These are phyloP conservation scores for Penicillium pulvis DNA, from an alignment of 495 filamentous ascomycete species.

Conservation along the genomic window DNA sequence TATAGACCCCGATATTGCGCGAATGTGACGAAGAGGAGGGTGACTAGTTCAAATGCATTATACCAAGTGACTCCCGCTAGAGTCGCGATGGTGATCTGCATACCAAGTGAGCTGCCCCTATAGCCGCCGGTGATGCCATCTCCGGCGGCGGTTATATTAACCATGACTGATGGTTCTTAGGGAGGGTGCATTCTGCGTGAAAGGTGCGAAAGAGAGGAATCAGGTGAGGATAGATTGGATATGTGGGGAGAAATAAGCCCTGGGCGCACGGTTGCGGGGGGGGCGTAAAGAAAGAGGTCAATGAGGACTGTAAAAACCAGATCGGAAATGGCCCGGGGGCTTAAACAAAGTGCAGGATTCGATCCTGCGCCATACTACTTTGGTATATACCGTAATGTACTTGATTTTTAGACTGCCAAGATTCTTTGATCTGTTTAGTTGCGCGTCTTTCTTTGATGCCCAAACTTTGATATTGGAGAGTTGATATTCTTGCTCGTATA, in stretches of 20 bases:
- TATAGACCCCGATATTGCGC: constrained; percentile 55
- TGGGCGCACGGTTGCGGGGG: neutral
- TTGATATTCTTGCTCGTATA: too few species aligned
- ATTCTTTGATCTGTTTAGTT: too few species aligned
- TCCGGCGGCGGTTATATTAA: constrained; percentile 31
- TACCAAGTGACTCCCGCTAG: constrained; percentile 57
- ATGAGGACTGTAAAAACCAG: neutral
- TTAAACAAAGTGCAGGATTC: too few species aligned
- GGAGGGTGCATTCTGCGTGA: constrained; percentile 19
- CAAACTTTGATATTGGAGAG: too few species aligned
- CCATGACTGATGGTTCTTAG: constrained; percentile 19
- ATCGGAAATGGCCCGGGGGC: neutral
- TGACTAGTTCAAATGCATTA: constrained; percentile 56
- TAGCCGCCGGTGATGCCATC: constrained; percentile 49
- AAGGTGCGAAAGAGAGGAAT: neutral
- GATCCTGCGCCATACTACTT: too few species aligned
- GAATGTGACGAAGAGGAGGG: constrained; percentile 59
- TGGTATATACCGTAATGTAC: too few species aligned
- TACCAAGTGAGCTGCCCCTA: constrained; percentile 34
- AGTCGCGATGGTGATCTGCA: constrained; percentile 54
- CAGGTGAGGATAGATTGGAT: neutral
- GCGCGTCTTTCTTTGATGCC: too few species aligned
- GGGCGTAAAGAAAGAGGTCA: neutral
- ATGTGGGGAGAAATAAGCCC: neutral
- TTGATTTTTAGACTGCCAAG: too few species aligned